Evolutionary conservation across 345 rosid genomes (phyloP).

Genomic region (Adansonia digitata): DNA sequence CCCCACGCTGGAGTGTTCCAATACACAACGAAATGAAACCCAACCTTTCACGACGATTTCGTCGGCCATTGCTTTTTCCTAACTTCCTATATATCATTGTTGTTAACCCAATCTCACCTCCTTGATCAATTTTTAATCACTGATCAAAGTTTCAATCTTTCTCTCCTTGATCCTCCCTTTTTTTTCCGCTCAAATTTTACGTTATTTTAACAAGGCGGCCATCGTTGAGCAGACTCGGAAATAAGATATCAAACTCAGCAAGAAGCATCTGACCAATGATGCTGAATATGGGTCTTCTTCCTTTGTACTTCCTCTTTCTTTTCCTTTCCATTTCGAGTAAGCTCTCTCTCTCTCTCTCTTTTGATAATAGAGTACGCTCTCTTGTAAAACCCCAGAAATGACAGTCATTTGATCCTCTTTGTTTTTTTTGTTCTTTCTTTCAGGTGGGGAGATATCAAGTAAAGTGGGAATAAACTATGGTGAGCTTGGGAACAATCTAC

Average conservation of each 20-base stretch:
- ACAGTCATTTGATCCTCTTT: neutral
- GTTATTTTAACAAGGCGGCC: no score
- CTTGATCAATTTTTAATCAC: neutral
- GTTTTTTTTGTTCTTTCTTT: neutral
- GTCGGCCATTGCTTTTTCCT: no score
- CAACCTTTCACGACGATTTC: neutral
- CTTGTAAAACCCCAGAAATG: neutral
- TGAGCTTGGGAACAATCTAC: constrained; percentile 68
- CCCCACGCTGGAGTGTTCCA: neutral
- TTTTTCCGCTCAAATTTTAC: neutral
- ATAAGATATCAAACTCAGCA: no score
- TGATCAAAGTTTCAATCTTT: neutral
- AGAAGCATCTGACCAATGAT: no score
- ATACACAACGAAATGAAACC: neutral
- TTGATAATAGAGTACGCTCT: no score
- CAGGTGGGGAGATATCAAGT: constrained; percentile 50
- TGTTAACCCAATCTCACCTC: neutral
- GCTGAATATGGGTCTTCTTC: constrained; percentile 24
- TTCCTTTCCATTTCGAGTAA: constrained; percentile 33
- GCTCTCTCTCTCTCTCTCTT: no score
- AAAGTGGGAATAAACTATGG: constrained; percentile 70
- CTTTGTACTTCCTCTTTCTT: constrained; percentile 24
- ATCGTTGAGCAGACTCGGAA: no score
- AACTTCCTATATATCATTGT: neutral
- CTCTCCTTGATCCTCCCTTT: neutral